Evolutionary conservation across 768 basidiomycete genomes (phyloP), one percentile per base, ranked within the genome.

Genomic region (Pholiota molesta): DNA sequence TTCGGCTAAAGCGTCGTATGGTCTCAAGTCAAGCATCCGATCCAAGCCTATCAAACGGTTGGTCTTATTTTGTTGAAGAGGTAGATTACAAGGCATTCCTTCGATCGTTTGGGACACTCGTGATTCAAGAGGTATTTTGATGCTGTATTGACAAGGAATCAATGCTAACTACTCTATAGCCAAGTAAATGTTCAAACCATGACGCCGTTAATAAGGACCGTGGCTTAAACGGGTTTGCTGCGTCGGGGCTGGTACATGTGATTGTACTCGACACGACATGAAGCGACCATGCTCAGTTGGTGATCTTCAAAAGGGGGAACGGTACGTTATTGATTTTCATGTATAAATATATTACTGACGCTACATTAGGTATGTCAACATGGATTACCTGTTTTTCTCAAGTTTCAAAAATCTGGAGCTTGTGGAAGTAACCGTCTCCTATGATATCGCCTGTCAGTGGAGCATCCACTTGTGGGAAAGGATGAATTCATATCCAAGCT

Each of bases 41-140:
- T 57, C 70, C 74, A 6, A 62, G 68, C 16, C 62, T 76, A 8
- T 61, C 64, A 2, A 35, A 68, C 10, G 73, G 74, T 0, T 71
- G 63, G 57, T 67, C 66, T 0, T 77, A 74, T 55, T 69, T 75
- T 60, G 69, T 75, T 1, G 60, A 69, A 9, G 64, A 69, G 8
- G n/a, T 28, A 14, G 33, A 44, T 11, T 78, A 71, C 61, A 68
- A 62, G 47, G 55, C 37, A 57, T 5, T 65, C 72, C 57, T 39
- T 74, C 10, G 63, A 67, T 14, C 59, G 62, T 5, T 54, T 7
- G 64, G 69, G 45, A 54, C 63, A 0, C 37, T 39, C 10, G 37
- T 39, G 63, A 74, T 21, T 45, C 65, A 52, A 69, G 71, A 52
- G 26, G 66, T 63, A 21, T 29, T 26, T 26, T 26, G 26, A 26